These are phyloP conservation scores for Aspergillus biplanus DNA, from an alignment of 495 filamentous ascomycete genomes.

Conservation along the genomic window DNA sequence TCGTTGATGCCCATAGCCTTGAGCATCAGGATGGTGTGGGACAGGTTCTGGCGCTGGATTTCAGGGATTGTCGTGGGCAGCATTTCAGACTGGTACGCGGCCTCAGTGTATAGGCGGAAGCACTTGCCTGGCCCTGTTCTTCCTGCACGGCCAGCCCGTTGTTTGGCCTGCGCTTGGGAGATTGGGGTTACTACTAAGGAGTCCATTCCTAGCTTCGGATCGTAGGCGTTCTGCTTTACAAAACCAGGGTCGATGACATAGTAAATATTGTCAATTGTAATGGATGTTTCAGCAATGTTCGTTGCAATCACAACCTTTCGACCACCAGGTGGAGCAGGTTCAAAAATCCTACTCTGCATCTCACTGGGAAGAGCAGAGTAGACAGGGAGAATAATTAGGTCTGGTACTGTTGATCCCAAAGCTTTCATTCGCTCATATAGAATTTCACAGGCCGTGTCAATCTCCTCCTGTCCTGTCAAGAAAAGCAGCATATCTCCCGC, in stretches of 20 bases:
- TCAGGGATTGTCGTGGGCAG: constrained; percentile 93
- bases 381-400: constrained; percentile 90
- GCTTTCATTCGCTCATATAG: constrained; percentile 96
- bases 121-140: constrained; percentile 96
- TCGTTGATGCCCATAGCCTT: constrained; percentile 99
- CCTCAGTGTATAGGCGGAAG: constrained; percentile 94
- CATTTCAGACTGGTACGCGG: constrained; percentile 96
- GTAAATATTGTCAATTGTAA: constrained; percentile 96
- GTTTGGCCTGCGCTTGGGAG: constrained; percentile 95
- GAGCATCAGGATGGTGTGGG: constrained; percentile 93
- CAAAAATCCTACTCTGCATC: constrained; percentile 93
- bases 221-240: constrained; percentile 96
- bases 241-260: constrained; percentile 98
- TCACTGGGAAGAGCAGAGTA: constrained; percentile 92
- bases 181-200: constrained; percentile 93
- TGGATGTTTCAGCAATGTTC: constrained; percentile 97
- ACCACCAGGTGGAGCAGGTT: constrained; percentile 84
- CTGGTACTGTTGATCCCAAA: constrained; percentile 85
- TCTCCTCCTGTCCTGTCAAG: constrained; percentile 96
- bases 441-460: constrained; percentile 91
- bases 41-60: constrained; percentile 95
- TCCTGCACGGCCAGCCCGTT: constrained; percentile 89
- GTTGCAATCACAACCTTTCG: constrained; percentile 98
- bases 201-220: constrained; percentile 98
- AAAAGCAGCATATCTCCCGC: constrained; percentile 93